Base-by-base conservation (phyloP, 768 basidiomycete species). In the Cystofilobasidium capitatum region DNA sequence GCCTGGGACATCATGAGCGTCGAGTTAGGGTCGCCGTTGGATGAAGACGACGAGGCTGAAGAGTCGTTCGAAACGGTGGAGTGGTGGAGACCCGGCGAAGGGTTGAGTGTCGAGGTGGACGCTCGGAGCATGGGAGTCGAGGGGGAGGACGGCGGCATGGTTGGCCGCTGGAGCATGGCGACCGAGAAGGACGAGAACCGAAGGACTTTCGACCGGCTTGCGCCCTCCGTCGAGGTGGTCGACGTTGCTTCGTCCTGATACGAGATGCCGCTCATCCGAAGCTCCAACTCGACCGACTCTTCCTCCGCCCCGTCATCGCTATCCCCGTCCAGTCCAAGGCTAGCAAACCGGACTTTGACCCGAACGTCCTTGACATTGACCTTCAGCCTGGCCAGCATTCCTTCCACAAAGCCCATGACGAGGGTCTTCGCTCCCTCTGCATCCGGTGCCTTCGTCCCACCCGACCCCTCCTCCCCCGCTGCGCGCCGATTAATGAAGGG, bases 151-250 rank as follows among this genome's bases (percentile, higher is more conserved):
- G 13, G 7, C 4, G 65, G n/a, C n/a, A 44, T 64, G 22, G 54
- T 16, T 9, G 70, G 69, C 4, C 24, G 62, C 5, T 66, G 64
- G 3, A 66, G 61, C 8, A 69, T 36, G 24, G 62, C 2, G 22
- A 55, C 31, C 1, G 47, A n/a, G 39, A 72, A 16, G 37, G 45
- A 47, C 3, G 59, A 59, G 47, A 87, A 85, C 70, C 89, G 86
- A 33, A 77, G 58, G 13, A 45, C 49, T 44, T 65, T 73, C 58
- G 24, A 16, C 6, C 36, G 12, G 58, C 36, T 3, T 26, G 9
- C 16, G 16, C 13, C 44, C 55, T 13, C 47, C 57, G 45, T 49
- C 44, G 58, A 36, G 6, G 58, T 4, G 10, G n/a, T 8, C 24
- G 57, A 35, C 33, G 33, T 26, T 31, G 57, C 7, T 26, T 59